These are phyloP conservation scores for Cordyceps fumosorosea DNA, from an alignment of 2,329 filamentous ascomycete genomes.

Conservation along the genomic window DNA sequence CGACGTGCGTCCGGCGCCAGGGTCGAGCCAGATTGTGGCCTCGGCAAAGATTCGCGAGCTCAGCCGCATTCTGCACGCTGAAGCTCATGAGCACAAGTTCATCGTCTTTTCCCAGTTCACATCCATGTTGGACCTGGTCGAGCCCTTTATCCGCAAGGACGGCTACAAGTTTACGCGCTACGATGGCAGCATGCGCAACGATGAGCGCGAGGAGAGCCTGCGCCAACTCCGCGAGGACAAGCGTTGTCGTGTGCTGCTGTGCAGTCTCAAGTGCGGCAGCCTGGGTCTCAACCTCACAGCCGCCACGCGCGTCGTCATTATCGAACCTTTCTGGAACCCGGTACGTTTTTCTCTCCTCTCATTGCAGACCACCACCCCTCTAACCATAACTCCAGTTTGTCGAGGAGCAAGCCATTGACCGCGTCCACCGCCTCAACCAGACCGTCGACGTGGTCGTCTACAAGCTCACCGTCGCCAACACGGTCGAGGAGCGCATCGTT, in stretches of 20 bases:
- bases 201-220: conserved; percentile 81
- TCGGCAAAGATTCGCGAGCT: conserved; percentile 92
- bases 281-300: conserved; percentile 91
- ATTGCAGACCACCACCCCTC: background rate
- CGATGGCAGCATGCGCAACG: conserved; percentile 92
- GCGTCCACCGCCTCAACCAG: conserved; percentile 96
- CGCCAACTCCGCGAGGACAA: conserved; percentile 68
- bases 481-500: conserved; percentile 91
- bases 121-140: conserved; percentile 92
- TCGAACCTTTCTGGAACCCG: conserved; percentile 98
- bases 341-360: conserved; percentile 39
- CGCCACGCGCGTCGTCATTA: conserved; percentile 84
- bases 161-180: conserved; percentile 80
- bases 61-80: conserved; percentile 70
- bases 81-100: conserved; percentile 81
- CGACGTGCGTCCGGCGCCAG: conserved; percentile 25
- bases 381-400: conserved; percentile 59
- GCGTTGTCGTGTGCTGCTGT: conserved; percentile 75
- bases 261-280: conserved; percentile 88
- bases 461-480: conserved; percentile 79
- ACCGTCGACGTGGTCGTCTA: conserved; percentile 92
- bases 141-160: conserved; percentile 75
- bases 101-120: conserved; percentile 99
- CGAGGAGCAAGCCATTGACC: conserved; percentile 97
- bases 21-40: conserved; percentile 46